A percentile compares a stretch with the other conserved stretches of the same genome.
These are phyloP conservation scores for Leucocoprinus gongylophorus DNA, from an alignment of 1,284 basidiomycete genomes.

Conservation along the genomic window DNA sequence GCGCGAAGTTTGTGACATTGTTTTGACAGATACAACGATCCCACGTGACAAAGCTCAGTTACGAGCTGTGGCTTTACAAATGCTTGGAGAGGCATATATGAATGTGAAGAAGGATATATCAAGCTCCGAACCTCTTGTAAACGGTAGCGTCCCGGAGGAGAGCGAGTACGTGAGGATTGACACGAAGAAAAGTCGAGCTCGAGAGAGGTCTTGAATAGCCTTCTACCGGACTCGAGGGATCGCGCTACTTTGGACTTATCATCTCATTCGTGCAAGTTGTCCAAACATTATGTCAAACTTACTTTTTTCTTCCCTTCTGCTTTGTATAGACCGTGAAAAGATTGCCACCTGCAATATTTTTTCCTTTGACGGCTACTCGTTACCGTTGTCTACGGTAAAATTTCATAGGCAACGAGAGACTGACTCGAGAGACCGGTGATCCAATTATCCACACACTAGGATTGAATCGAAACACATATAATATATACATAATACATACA, in stretches of 20 bases:
- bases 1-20: conserved; percentile 87
- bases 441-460: too few species aligned
- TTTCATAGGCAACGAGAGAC: too few species aligned
- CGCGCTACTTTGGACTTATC: neutral
- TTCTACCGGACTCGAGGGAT: neutral
- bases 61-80: conserved; percentile 76
- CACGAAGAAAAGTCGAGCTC: conserved; percentile 54
- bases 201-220: conserved; percentile 18
- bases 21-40: conserved; percentile 58
- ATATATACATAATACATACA: too few species aligned
- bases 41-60: conserved; percentile 59
- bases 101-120: conserved; percentile 54
- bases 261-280: neutral
- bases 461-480: too few species aligned
- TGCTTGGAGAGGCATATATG: conserved; percentile 67
- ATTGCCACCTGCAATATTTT: too few species aligned
- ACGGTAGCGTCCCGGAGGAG: conserved; percentile 38
- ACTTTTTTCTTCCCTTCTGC: neutral
- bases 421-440: too few species aligned
- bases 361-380: neutral
- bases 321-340: neutral
- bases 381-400: neutral
- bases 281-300: neutral
- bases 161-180: conserved; percentile 82
- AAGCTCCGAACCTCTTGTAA: conserved; percentile 1